These are phyloP conservation scores for Vaucheria bursata DNA, from an alignment of 352 stramenopile genomes.

Conservation along the genomic window DNA sequence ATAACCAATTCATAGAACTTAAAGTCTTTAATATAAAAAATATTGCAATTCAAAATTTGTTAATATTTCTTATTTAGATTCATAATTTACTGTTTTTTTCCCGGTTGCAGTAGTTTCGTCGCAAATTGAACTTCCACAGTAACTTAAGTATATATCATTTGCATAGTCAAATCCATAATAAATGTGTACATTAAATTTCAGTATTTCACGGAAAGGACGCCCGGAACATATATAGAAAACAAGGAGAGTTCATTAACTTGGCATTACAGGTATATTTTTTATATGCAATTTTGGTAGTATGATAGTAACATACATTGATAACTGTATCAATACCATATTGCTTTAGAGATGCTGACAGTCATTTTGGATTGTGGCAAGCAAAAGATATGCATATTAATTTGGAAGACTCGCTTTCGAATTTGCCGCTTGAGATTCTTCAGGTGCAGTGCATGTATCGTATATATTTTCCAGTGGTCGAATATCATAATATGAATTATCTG, in stretches of 20 bases:
- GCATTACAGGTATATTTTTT: conserved; percentile 58
- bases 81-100: no score
- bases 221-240: conserved; percentile 98
- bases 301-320: background rate
- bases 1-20: no score
- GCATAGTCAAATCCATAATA: no score
- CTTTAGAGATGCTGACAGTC: conserved; percentile 58
- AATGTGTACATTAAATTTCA: no score
- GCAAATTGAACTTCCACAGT: no score
- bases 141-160: no score
- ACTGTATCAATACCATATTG: background rate
- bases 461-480: background rate
- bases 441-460: background rate
- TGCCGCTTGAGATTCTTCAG: conserved; percentile 67
- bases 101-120: no score
- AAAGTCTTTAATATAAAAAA: no score
- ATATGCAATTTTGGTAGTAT: background rate
- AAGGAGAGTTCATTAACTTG: conserved; percentile 92
- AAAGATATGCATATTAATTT: conserved; percentile 74
- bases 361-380: conserved; percentile 62
- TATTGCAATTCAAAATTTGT: no score
- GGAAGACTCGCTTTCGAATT: conserved; percentile 67
- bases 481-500: background rate
- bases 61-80: no score
- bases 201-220: conserved; percentile 96